Evolutionary conservation across 306 rosid species (phyloP).

Genomic region (Castanea sativa): DNA sequence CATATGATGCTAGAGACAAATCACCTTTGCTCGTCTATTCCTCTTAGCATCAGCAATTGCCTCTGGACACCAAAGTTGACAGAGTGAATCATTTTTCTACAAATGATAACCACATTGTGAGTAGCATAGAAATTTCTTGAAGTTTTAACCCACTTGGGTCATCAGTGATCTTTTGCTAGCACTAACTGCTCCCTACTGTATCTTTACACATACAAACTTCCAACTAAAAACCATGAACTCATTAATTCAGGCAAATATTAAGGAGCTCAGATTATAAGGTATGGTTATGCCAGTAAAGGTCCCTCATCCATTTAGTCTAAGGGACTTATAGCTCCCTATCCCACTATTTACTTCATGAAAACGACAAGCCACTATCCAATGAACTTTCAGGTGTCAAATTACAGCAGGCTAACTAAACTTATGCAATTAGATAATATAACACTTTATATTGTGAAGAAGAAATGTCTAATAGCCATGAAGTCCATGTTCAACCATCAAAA

Average conservation of each 20-base stretch:
- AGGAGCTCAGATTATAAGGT: background rate
- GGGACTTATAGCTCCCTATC: background rate
- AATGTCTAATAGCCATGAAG: background rate
- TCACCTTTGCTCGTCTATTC: constrained; percentile 6
- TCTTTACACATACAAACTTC: too few species aligned
- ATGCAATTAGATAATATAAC: background rate
- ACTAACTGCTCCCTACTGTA: too few species aligned
- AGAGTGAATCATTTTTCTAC: background rate
- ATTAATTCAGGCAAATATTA: background rate
- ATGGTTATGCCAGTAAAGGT: background rate
- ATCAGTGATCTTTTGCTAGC: background rate
- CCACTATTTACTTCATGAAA: background rate
- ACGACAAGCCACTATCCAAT: background rate
- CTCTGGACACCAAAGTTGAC: constrained; percentile 1
- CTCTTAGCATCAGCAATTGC: constrained; percentile 27
- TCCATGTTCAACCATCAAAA: background rate
- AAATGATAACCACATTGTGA: background rate
- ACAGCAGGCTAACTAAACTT: background rate
- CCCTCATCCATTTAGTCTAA: background rate
- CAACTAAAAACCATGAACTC: too few species aligned
- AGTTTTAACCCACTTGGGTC: background rate
- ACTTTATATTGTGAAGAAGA: background rate
- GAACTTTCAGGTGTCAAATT: background rate
- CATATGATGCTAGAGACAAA: background rate
- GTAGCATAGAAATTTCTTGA: background rate